Base-by-base conservation (phyloP, 129 eudicot genomes). In the Logfia minima region DNA sequence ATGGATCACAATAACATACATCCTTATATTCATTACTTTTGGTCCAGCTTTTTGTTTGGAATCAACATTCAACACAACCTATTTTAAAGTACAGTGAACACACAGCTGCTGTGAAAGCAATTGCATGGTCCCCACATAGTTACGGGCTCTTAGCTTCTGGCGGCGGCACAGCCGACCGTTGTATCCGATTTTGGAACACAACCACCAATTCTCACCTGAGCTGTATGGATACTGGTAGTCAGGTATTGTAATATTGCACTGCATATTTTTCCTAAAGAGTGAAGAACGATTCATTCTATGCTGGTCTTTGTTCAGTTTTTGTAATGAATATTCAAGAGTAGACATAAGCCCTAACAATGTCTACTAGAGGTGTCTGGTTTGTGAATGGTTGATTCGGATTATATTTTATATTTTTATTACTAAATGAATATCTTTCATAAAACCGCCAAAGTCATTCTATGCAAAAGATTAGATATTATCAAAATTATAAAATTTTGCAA, bases 111-210 rank as follows among this genome's bases (percentile, higher is more conserved):
- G 92, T 92, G 45, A 92, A 92, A 80, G 97, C 97, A 71, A 92
- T 92, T 76, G 95, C 97, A 2, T 92, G 97, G 97, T 92, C 97
- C 23, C 97, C 97, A 51, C 97, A 92, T 82, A 84, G 85, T 45
- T 85, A 89, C 41, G 92, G 97, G 19, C 95, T 92, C 74, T 81
- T 92, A 52, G 97, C 95, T 75, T 92, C 97, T 26, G 97, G 97
- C 8, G 97, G 97, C 56, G 95, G 92, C 32, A 87, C 95, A 2
- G 89, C 97, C 78, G 97, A 92, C 75, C 71, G 92, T 70, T 89
- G 97, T 82, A 92, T 92, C 59, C 90, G 95, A n/a, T 92, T 92
- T 66, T 92, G 97, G 97, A 92, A 92, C 80, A 92, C 95, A 1
- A 87, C 90, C 48, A 92, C 95, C 35, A 89, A 89, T 69, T 61